Evolutionary conservation across 2,329 filamentous ascomycete genomes (phyloP), one percentile per base, ranked within the genome.

Genomic region (Diaporthe sp.): DNA sequence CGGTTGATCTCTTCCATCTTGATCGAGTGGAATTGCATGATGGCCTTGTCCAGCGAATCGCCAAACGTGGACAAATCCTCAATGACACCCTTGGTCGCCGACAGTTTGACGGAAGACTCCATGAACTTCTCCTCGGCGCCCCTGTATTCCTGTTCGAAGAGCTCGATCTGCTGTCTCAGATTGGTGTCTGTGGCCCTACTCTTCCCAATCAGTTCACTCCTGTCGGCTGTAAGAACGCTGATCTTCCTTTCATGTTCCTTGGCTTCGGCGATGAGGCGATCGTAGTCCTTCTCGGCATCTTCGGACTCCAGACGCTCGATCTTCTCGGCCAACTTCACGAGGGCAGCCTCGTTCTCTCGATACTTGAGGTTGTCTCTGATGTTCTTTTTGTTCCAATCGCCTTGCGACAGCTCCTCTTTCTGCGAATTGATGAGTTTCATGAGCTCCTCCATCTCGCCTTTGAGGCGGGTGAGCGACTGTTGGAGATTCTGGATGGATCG

Each of bases 1-100:
- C 92, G 90, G 84, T 99, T 99, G 83, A 99, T 96, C 83, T 99
- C 96, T 79, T 97, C 94, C 97, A 99, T 99, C 87, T 99, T 99
- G 81, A 98, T 87, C 40, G 93, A 90, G 85, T 99, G 97, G 81
- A 96, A 99, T 80, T 94, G 95, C 95, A 99, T 98, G 80, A 99
- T 97, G 61, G 97, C 97, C 81, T 97, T 95, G 86, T 98, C 96
- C 17, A 99, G 89, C 10, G 97, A 97, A 13, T 91, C 89, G 57
- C 91, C 89, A 82, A 97, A 98, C 54, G 94, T 93, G 9, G 89
- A 93, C 47, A 99, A 87, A 82, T 99, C 97, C 74, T 97, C 95
- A 72, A 98, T 94, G 3, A 95, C 96, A 4, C 96, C 96, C 83
- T 96, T 97, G 66, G 95, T 98, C 0, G 96, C 97, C 85, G 92